Conservation (phyloP, 1,284 basidiomycete genomes). For the Trichosporon sp. region DNA sequence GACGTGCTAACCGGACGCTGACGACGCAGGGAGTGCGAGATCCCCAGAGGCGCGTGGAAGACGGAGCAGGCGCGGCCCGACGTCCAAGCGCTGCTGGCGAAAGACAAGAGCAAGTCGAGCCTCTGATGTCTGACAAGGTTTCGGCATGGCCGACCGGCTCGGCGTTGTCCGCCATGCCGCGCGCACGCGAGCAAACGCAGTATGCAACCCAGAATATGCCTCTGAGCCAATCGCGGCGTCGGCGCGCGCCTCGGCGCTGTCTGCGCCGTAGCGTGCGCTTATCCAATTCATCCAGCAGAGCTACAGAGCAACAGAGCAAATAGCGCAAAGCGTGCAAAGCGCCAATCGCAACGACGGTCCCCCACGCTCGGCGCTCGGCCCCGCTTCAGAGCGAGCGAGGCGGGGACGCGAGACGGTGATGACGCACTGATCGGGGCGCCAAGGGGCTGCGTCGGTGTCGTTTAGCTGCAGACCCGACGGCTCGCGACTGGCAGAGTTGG, state of each 20-base stretch:
- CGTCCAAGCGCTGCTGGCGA: not conserved
- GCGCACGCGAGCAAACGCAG: not conserved
- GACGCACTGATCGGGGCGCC: not conserved
- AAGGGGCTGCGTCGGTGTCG: not conserved
- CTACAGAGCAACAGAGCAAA: not conserved
- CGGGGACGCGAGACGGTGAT: not conserved
- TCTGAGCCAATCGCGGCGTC: not conserved
- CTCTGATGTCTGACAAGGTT: not conserved
- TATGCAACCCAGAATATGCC: not conserved
- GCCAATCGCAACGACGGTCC: not conserved
- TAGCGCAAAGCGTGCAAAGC: not conserved
- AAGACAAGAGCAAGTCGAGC: not conserved
- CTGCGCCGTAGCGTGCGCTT: not conserved
- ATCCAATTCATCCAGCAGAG: not conserved
- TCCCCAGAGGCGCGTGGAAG: not conserved
- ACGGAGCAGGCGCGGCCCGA: not conserved
- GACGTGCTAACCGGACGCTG: not conserved
- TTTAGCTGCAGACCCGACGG: no score
- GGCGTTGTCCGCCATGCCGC: not conserved
- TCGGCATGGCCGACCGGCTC: not conserved
- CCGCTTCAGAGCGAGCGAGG: not conserved
- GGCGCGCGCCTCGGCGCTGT: not conserved
- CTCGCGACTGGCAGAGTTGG: no score
- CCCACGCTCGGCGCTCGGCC: not conserved
- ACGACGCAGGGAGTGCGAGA: constrained; percentile 1